Percentiles rank a stretch among this genome's conserved stretches.
Conservation (phyloP, 441 rosid genomes). For the Populus trichocarpa region DNA sequence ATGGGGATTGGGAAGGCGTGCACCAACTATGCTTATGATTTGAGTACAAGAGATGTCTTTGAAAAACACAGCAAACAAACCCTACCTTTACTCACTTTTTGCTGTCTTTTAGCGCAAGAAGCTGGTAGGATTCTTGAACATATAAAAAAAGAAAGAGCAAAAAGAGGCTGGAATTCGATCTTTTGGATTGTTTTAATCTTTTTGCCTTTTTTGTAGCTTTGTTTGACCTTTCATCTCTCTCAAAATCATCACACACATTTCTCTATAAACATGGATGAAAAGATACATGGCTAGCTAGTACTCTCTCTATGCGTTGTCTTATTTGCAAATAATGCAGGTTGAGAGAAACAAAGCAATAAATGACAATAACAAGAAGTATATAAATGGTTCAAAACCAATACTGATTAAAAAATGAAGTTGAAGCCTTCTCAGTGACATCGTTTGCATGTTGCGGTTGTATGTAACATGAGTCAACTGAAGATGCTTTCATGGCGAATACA, state of each 20-base stretch:
- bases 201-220: neutral
- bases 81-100: slow-evolving; percentile 17
- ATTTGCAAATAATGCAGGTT: neutral
- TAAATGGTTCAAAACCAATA: neutral
- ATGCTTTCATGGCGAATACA: neutral
- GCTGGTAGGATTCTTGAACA: neutral
- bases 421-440: neutral
- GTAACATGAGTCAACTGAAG: neutral
- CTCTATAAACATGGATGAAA: neutral
- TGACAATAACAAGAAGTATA: neutral
- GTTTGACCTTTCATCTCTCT: neutral
- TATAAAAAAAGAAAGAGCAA: neutral
- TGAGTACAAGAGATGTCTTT: slow-evolving; percentile 25
- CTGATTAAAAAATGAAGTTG: neutral
- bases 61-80: slow-evolving; percentile 28
- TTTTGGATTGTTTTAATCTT: neutral
- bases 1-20: slow-evolving; percentile 30
- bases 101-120: neutral
- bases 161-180: neutral
- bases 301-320: too few relatives aligned
- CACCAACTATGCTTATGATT: slow-evolving; percentile 29
- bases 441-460: neutral
- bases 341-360: neutral
- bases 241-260: neutral
- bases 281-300: too few relatives aligned